phyloP scores from a whole-genome alignment of 192 early-diverging fungal genomes.

The Coemansia sp. region DNA sequence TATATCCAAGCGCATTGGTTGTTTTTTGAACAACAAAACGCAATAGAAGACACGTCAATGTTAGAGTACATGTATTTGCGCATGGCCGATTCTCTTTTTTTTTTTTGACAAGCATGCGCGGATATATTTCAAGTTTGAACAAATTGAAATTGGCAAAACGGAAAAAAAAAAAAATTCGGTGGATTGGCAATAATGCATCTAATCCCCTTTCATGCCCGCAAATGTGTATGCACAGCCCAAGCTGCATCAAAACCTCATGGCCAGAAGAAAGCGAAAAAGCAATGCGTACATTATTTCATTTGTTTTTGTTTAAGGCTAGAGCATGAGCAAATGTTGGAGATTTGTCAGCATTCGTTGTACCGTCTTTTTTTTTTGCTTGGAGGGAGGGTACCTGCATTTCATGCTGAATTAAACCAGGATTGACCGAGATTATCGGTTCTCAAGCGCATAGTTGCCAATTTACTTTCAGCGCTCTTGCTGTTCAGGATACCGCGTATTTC shows the following conservation, averaged over 20 bases:
- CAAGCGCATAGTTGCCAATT: neutral
- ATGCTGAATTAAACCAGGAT: neutral
- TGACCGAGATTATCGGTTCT: neutral
- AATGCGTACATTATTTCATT: no score
- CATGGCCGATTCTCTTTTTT: no score
- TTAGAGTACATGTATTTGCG: neutral
- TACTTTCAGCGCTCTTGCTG: neutral
- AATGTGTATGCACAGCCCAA: neutral
- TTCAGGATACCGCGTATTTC: neutral
- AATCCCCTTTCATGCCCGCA: neutral
- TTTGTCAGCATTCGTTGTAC: neutral
- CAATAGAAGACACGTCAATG: neutral
- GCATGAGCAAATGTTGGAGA: neutral
- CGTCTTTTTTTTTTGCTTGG: no score
- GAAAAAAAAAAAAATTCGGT: neutral
- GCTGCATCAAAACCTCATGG: neutral
- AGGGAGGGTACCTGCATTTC: neutral
- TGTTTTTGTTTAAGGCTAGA: neutral
- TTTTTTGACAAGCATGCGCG: neutral
- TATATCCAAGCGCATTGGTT: neutral
- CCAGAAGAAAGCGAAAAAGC: neutral
- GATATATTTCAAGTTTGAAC: neutral
- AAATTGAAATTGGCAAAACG: neutral
- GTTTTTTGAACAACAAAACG: neutral
- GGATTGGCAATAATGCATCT: neutral